These are phyloP conservation scores for Teunomyces cretensis DNA, from an alignment of 805 yeast genomes.

Conservation along the genomic window DNA sequence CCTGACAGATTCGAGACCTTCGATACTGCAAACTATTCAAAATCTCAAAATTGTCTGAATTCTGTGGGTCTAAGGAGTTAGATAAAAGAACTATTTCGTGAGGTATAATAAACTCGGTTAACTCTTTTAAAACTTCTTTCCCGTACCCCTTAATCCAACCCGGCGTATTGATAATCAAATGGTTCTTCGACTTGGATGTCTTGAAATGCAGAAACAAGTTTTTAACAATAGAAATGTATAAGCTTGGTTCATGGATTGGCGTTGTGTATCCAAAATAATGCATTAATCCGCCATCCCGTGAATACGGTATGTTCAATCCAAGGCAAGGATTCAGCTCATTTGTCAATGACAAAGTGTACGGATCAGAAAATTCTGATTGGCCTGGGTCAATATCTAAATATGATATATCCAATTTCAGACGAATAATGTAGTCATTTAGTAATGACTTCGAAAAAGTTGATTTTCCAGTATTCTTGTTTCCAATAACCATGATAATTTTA, in stretches of 20 bases:
- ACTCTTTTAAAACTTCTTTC: slow-evolving; percentile 53
- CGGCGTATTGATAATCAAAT: slow-evolving; percentile 71
- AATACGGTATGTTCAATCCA: slow-evolving; percentile 26
- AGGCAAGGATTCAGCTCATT: slow-evolving; percentile 25
- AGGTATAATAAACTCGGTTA: slow-evolving; percentile 49
- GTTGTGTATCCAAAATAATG: slow-evolving; percentile 62
- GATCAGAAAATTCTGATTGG: slow-evolving; percentile 74
- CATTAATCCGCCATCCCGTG: slow-evolving; percentile 15
- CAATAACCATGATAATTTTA: slow-evolving; percentile 45
- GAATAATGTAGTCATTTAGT: slow-evolving; percentile 44
- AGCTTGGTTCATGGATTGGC: slow-evolving; percentile 64
- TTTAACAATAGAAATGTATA: slow-evolving; percentile 47
- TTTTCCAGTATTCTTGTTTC: slow-evolving; percentile 79
- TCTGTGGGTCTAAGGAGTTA: slow-evolving; percentile 17
- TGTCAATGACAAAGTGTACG: slow-evolving; percentile 66
- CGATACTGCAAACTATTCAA: slow-evolving; percentile 26
- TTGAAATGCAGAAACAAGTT: slow-evolving; percentile 34
- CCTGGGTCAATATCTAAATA: slow-evolving; percentile 86
- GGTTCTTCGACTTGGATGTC: slow-evolving; percentile 18
- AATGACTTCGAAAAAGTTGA: slow-evolving; percentile 64
- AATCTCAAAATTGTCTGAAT: slow-evolving; percentile 28
- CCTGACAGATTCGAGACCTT: slow-evolving; percentile 29
- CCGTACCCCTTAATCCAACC: slow-evolving; percentile 95
- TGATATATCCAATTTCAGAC: slow-evolving; percentile 28
- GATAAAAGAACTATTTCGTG: slow-evolving; percentile 55